phyloP scores from a whole-genome alignment of 768 basidiomycete species.

The Lactifluus subvellereus region DNA sequence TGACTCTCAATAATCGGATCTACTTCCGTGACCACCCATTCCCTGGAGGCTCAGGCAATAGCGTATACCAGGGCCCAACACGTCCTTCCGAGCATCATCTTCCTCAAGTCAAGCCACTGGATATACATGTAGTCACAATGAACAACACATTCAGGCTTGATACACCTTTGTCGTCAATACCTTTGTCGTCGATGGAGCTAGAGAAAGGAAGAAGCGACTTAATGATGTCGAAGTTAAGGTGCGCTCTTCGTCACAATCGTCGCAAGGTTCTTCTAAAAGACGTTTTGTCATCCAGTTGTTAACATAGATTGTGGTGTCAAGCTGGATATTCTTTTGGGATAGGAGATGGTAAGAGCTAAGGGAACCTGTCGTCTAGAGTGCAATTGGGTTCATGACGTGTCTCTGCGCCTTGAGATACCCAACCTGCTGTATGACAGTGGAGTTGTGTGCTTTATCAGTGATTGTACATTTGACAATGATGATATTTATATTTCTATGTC shows the following conservation, averaged over 20 bases:
- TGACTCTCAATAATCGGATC: constrained; percentile 24
- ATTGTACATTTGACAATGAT: too few relatives aligned
- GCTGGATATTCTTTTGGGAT: background rate
- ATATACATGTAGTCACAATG: background rate
- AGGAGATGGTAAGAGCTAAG: too few relatives aligned
- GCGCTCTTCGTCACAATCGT: too few relatives aligned
- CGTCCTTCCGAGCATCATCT: background rate
- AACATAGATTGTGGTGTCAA: too few relatives aligned
- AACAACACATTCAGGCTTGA: background rate
- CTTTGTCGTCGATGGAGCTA: background rate
- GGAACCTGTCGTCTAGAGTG: background rate
- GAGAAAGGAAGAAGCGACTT: background rate
- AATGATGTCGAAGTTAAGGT: too few relatives aligned
- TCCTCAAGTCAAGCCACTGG: background rate
- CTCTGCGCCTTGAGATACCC: too few relatives aligned
- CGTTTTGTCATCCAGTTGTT: too few relatives aligned
- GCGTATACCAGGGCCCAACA: background rate
- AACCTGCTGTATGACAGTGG: too few relatives aligned
- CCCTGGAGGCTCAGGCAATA: background rate
- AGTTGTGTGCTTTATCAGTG: too few relatives aligned
- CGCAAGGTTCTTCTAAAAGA: too few relatives aligned
- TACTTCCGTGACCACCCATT: constrained; percentile 9
- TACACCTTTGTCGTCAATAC: background rate
- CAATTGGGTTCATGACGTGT: background rate
- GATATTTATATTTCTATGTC: too few relatives aligned